Conservation (phyloP, 768 basidiomycete genomes). For the Sutorius australiensis region DNA sequence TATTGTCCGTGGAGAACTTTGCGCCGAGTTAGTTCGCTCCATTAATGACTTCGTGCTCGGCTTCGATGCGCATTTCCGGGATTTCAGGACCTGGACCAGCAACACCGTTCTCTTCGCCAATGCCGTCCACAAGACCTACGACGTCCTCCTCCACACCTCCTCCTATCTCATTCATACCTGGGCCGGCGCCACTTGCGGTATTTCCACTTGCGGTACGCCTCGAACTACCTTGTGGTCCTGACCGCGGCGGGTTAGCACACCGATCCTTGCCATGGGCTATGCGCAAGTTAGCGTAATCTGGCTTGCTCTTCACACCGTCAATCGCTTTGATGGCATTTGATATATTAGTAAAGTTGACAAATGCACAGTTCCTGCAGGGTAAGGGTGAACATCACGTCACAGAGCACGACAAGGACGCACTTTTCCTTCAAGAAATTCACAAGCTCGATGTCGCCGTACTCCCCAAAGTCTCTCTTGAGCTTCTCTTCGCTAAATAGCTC, state of each 20-base stretch:
- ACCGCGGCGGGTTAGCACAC: constrained; percentile 88
- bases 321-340: constrained; percentile 98
- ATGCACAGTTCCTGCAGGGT: constrained; percentile 78
- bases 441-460: constrained; percentile 95
- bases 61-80: constrained; percentile 45
- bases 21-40: constrained; percentile 19
- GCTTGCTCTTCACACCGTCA: constrained; percentile 87
- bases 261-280: constrained; percentile 96
- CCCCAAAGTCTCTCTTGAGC: constrained; percentile 89
- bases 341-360: constrained; percentile 94
- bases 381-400: not conserved
- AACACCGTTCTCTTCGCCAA: constrained; percentile 25
- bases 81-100: constrained; percentile 26
- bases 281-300: constrained; percentile 84
- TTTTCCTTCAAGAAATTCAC: constrained; percentile 96
- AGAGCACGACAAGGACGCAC: constrained; percentile 46
- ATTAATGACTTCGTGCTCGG: constrained; percentile 25
- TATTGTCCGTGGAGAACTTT: constrained; percentile 23
- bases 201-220: constrained; percentile 47
- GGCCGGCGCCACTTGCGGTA: constrained; percentile 18
- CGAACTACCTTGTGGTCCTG: constrained; percentile 69
- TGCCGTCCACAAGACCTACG: constrained; percentile 16
- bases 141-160: constrained; percentile 25
- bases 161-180: constrained; percentile 12
- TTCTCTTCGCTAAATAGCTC: constrained; percentile 87